Evolutionary conservation across 2,329 filamentous ascomycete genomes (phyloP).

Genomic region (Trichoderma sp.): DNA sequence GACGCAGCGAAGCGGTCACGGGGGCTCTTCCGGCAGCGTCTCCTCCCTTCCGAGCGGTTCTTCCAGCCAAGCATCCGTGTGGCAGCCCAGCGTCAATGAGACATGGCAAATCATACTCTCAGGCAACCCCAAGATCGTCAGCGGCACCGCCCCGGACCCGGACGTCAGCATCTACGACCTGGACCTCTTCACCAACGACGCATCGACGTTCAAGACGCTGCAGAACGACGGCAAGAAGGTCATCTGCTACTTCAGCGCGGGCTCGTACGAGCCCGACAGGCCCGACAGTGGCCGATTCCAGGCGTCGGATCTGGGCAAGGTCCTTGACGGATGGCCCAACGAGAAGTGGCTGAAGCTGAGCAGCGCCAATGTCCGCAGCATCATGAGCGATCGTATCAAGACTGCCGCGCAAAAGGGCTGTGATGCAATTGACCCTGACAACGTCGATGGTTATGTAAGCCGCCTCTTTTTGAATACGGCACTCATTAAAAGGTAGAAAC

Average conservation of each 20-base stretch:
- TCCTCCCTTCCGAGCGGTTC: slow-evolving; percentile 35
- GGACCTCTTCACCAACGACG: slow-evolving; percentile 59
- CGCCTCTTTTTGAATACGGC: background rate
- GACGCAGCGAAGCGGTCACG: slow-evolving; percentile 38
- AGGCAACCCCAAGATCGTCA: slow-evolving; percentile 49
- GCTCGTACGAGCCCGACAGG: slow-evolving; percentile 68
- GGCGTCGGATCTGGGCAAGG: slow-evolving; percentile 58
- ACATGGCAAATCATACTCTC: slow-evolving; percentile 67
- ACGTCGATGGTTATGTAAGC: slow-evolving; percentile 67
- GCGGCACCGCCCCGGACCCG: slow-evolving; percentile 49
- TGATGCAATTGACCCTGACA: slow-evolving; percentile 72
- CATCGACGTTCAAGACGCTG: slow-evolving; percentile 55
- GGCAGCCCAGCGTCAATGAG: slow-evolving; percentile 57
- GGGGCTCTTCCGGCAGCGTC: slow-evolving; percentile 30
- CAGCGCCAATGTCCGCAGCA: slow-evolving; percentile 61
- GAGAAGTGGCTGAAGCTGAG: slow-evolving; percentile 69
- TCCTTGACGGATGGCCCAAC: slow-evolving; percentile 65
- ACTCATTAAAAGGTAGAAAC: background rate
- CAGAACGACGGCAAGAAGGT: slow-evolving; percentile 61
- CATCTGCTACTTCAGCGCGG: slow-evolving; percentile 77
- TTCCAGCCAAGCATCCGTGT: slow-evolving; percentile 42
- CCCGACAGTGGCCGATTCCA: slow-evolving; percentile 61
- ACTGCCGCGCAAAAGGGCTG: slow-evolving; percentile 65
- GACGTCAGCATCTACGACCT: slow-evolving; percentile 57
- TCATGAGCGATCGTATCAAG: slow-evolving; percentile 66